Evolutionary conservation across 495 filamentous ascomycete genomes (phyloP).

Genomic region (Hyaloscypha bicolor): DNA sequence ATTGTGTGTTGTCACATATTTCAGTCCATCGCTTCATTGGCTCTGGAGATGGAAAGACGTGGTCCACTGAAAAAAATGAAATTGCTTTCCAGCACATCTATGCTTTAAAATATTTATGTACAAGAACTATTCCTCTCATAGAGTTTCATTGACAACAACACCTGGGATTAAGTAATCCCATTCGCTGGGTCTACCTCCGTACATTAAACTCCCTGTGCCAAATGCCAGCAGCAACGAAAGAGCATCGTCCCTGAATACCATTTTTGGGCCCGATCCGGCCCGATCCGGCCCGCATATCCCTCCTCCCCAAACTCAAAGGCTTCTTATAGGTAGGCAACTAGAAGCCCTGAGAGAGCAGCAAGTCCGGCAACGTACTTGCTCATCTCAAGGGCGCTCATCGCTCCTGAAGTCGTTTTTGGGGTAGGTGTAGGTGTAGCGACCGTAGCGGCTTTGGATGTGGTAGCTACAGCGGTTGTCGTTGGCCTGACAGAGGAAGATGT

Average conservation of each 20-base stretch:
- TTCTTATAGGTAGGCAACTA: slow-evolving; percentile 20
- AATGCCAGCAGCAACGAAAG: not conserved
- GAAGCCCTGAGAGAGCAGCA: slow-evolving; percentile 17
- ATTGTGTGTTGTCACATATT: not conserved
- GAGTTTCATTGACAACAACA: not conserved
- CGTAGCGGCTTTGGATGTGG: slow-evolving; percentile 5
- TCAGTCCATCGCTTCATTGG: not conserved
- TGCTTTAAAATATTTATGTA: not conserved
- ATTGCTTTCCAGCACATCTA: not conserved
- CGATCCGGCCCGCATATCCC: not conserved
- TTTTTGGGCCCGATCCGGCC: not conserved
- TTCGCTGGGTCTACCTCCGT: not conserved
- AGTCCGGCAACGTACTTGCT: slow-evolving; percentile 17
- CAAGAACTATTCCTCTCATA: not conserved
- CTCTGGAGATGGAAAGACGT: not conserved
- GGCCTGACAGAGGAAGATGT: not conserved
- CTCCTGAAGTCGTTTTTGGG: slow-evolving; percentile 13
- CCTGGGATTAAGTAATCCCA: not conserved
- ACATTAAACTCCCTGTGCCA: not conserved
- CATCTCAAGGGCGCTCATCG: slow-evolving; percentile 11
- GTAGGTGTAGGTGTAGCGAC: not conserved
- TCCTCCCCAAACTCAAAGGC: not conserved
- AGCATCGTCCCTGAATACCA: not conserved
- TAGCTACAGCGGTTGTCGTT: not conserved
- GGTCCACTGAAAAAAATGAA: not conserved